phyloP scores from a whole-genome alignment of 345 rosid genomes.

The Linum trigynum region DNA sequence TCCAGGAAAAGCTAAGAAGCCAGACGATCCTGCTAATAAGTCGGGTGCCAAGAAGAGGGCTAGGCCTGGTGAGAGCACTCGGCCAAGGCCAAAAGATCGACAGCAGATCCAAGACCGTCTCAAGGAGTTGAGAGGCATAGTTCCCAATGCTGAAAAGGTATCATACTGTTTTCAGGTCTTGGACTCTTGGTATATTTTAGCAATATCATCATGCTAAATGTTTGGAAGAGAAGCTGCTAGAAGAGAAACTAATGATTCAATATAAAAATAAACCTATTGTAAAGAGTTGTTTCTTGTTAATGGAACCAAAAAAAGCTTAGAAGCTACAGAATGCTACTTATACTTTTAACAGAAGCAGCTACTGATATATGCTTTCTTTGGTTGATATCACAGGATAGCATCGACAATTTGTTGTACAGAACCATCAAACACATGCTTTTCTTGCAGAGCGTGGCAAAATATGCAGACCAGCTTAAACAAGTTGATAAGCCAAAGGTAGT shows the following conservation, averaged over 20 bases:
- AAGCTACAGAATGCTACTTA: too few relatives aligned
- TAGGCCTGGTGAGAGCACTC: constrained; percentile 69
- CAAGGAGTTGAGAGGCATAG: constrained; percentile 73
- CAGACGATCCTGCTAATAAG: constrained; percentile 38
- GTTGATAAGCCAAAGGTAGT: constrained; percentile 58
- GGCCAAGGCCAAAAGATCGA: constrained; percentile 94
- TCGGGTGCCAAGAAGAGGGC: constrained; percentile 51
- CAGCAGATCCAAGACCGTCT: constrained; percentile 92
- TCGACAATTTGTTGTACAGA: constrained; percentile 68
- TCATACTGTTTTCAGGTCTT: background rate
- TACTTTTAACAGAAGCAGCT: too few relatives aligned
- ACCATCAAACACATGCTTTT: constrained; percentile 82
- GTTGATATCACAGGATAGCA: constrained; percentile 58
- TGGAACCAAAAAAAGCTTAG: too few relatives aligned
- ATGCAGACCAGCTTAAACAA: constrained; percentile 69
- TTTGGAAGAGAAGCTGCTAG: too few relatives aligned
- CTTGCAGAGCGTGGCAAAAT: constrained; percentile 74
- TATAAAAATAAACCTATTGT: too few relatives aligned
- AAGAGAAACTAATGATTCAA: too few relatives aligned
- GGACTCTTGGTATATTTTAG: background rate
- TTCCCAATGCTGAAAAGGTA: constrained; percentile 88
- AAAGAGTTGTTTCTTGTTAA: too few relatives aligned
- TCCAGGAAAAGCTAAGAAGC: constrained; percentile 28
- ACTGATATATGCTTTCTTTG: constrained; percentile 10
- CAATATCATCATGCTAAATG: too few relatives aligned